These are phyloP conservation scores for Ambrosiella cleistominuta DNA, from an alignment of 2,329 filamentous ascomycete species.

Conservation along the genomic window DNA sequence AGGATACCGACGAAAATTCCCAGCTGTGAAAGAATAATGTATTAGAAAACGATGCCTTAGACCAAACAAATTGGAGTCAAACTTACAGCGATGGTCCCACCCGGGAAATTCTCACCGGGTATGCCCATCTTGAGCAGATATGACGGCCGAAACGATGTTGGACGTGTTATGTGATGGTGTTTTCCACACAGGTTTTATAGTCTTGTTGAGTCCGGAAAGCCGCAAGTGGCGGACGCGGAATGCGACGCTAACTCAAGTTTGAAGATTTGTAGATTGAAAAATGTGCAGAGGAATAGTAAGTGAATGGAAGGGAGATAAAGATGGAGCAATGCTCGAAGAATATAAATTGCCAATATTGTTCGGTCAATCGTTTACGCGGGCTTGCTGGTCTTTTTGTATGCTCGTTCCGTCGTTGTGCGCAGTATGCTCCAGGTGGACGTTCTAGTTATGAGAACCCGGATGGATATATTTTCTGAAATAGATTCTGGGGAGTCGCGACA, in stretches of 20 bases:
- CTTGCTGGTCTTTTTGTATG: too few relatives aligned
- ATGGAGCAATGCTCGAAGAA: not conserved
- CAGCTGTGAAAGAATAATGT: constrained; percentile 36
- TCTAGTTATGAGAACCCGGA: too few relatives aligned
- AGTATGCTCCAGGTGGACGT: too few relatives aligned
- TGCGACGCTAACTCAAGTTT: too few relatives aligned
- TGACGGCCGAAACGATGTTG: constrained; percentile 18
- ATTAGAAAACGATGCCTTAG: constrained; percentile 11
- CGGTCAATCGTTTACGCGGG: too few relatives aligned
- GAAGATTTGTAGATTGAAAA: not conserved
- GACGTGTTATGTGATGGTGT: too few relatives aligned
- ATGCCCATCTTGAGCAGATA: constrained; percentile 11
- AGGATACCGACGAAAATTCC: constrained; percentile 85
- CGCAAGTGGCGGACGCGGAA: not conserved
- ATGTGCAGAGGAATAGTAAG: not conserved
- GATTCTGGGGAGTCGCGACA: too few relatives aligned
- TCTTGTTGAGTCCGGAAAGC: not conserved
- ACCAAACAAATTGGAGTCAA: not conserved
- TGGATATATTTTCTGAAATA: too few relatives aligned
- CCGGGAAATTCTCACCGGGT: constrained; percentile 52
- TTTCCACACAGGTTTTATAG: too few relatives aligned
- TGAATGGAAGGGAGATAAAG: not conserved
- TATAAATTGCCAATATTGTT: not conserved
- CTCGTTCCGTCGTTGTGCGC: too few relatives aligned
- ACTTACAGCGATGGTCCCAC: constrained; percentile 59